A percentile compares a stretch with the other conserved stretches of the same genome.
Conservation (phyloP, 2,329 filamentous ascomycete species). For the Aaosphaeria pasadenensis region DNA sequence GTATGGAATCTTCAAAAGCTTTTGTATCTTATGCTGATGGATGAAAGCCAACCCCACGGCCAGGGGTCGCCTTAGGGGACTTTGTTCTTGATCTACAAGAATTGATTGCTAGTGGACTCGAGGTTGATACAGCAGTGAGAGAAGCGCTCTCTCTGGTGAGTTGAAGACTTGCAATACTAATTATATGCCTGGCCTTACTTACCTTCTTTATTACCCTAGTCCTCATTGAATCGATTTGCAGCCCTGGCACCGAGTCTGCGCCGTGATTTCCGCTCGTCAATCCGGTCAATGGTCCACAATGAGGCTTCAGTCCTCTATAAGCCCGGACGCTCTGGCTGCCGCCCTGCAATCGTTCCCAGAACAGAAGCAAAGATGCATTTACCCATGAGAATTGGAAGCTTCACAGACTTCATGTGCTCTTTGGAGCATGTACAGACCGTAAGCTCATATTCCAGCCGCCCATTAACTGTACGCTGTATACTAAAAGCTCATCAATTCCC, state of each 20-base stretch:
- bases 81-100: neutral
- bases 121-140: neutral
- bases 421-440: slow-evolving; percentile 1
- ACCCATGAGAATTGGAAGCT: slow-evolving; percentile 1
- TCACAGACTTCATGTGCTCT: slow-evolving; percentile 1
- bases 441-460: neutral
- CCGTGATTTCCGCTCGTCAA: neutral
- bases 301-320: neutral
- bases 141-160: neutral
- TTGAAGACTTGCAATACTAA: neutral
- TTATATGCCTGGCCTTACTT: neutral
- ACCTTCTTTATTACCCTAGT: neutral
- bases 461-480: neutral
- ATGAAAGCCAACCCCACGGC: neutral
- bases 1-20: neutral
- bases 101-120: too few species aligned
- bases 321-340: neutral
- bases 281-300: neutral
- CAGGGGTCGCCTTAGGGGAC: neutral
- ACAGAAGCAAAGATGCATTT: slow-evolving; percentile 1
- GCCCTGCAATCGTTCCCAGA: neutral
- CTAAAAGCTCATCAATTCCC: neutral
- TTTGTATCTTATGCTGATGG: neutral
- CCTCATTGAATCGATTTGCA: neutral
- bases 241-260: neutral